Conservation (phyloP, 2,329 filamentous ascomycete species). For the Aspergillus proliferans region DNA sequence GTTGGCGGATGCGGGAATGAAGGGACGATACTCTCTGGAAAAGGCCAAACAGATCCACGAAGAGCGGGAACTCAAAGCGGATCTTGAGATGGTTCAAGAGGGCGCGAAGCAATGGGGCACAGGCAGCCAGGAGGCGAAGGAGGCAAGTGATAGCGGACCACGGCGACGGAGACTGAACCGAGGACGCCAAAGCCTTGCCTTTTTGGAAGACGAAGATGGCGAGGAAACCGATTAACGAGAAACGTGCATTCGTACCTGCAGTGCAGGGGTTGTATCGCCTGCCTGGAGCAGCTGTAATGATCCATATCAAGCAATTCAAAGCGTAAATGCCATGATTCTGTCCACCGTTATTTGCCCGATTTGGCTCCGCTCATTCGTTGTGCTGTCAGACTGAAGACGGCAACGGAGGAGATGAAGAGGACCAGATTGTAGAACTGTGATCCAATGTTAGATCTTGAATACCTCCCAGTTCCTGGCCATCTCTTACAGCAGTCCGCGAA, state of each 20-base stretch:
- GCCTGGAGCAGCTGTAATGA: constrained; percentile 8
- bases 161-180: constrained; percentile 37
- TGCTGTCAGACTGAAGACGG: constrained; percentile 86
- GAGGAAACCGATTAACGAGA: constrained; percentile 50
- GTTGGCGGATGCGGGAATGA: constrained; percentile 79
- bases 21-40: constrained; percentile 76
- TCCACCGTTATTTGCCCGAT: constrained; percentile 24
- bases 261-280: neutral
- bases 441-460: neutral
- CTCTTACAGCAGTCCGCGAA: constrained; percentile 76
- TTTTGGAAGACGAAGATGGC: constrained; percentile 63
- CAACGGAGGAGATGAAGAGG: constrained; percentile 92
- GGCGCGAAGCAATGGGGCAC: constrained; percentile 74
- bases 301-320: constrained; percentile 3
- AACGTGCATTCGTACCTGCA: neutral
- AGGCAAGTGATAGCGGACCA: constrained; percentile 26
- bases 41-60: constrained; percentile 85
- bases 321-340: neutral
- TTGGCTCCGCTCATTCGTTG: constrained; percentile 64
- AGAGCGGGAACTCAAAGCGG: constrained; percentile 71
- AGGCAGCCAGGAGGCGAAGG: constrained; percentile 37
- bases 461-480: neutral
- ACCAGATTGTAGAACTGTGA: constrained; percentile 88
- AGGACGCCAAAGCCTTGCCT: constrained; percentile 46
- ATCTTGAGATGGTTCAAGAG: constrained; percentile 77